Conservation (phyloP, 2,329 filamentous ascomycete species). For the Gyromitra esculenta region DNA sequence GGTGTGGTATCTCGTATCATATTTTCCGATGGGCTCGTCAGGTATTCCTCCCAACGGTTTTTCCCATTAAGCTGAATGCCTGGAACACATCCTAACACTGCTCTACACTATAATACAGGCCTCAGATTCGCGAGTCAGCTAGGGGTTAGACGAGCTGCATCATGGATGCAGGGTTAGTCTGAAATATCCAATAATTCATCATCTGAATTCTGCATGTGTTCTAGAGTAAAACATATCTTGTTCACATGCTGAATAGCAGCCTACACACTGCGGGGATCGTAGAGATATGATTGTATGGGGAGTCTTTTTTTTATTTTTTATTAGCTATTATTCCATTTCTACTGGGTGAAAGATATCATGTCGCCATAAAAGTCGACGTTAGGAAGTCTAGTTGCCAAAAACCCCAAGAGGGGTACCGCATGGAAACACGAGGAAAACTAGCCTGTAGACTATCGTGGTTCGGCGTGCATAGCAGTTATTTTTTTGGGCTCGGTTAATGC, state of each 20-base stretch:
- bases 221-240: slow-evolving; percentile 28
- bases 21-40: slow-evolving; percentile 91
- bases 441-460: slow-evolving; percentile 13
- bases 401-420: slow-evolving; percentile 4
- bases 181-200: slow-evolving; percentile 39
- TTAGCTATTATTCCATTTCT: slow-evolving; percentile 15
- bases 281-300: slow-evolving; percentile 16
- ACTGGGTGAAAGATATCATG: slow-evolving; percentile 11
- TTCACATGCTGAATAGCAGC: slow-evolving; percentile 40
- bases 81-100: slow-evolving; percentile 42
- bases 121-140: slow-evolving; percentile 86
- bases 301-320: slow-evolving; percentile 24
- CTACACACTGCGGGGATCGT: slow-evolving; percentile 37
- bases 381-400: background rate
- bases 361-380: slow-evolving; percentile 14
- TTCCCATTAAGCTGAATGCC: slow-evolving; percentile 13
- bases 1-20: slow-evolving; percentile 93
- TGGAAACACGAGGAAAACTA: slow-evolving; percentile 8
- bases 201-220: slow-evolving; percentile 43
- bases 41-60: slow-evolving; percentile 41
- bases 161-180: slow-evolving; percentile 82
- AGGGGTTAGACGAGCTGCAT: slow-evolving; percentile 81
- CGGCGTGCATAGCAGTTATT: slow-evolving; percentile 28
- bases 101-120: slow-evolving; percentile 66
- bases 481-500: slow-evolving; percentile 46